A percentile compares a stretch with the other conserved stretches of the same genome.
These are phyloP conservation scores for Vanilla planifolia DNA, from an alignment of 106 monocot genomes.

Conservation along the genomic window DNA sequence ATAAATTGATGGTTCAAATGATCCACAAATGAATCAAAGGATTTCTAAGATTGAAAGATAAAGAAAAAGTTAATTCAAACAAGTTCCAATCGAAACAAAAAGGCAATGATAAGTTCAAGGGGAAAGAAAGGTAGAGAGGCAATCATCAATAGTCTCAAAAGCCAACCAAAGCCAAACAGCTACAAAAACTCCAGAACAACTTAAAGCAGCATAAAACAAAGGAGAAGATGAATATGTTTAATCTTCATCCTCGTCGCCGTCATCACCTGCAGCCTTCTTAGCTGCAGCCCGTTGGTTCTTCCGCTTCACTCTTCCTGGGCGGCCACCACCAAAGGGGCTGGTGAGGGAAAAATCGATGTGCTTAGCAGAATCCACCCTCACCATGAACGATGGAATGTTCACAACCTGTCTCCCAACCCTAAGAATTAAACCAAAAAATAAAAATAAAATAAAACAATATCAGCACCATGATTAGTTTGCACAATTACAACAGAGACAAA, in stretches of 20 bases:
- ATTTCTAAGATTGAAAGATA: too few relatives aligned
- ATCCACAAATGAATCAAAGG: too few relatives aligned
- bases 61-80: not conserved
- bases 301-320: slow-evolving; percentile 74
- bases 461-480: too few relatives aligned
- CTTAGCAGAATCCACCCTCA: slow-evolving; percentile 73
- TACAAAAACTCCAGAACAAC: not conserved
- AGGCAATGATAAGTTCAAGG: not conserved
- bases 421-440: not conserved
- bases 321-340: slow-evolving; percentile 71
- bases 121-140: not conserved
- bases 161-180: not conserved
- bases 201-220: not conserved
- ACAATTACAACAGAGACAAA: too few relatives aligned
- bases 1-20: too few relatives aligned
- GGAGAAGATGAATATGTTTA: slow-evolving; percentile 15
- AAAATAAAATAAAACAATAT: not conserved
- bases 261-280: slow-evolving; percentile 65
- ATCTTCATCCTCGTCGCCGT: slow-evolving; percentile 66
- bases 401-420: slow-evolving; percentile 83
- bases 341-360: slow-evolving; percentile 86
- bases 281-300: slow-evolving; percentile 62
- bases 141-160: not conserved
- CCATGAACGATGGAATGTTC: slow-evolving; percentile 90
- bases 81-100: not conserved